A percentile compares a stretch with the other conserved stretches of the same genome.
phyloP scores from a whole-genome alignment of 371 early-diverging fungal species.

The Paramicrosporidium saccamoebae region DNA sequence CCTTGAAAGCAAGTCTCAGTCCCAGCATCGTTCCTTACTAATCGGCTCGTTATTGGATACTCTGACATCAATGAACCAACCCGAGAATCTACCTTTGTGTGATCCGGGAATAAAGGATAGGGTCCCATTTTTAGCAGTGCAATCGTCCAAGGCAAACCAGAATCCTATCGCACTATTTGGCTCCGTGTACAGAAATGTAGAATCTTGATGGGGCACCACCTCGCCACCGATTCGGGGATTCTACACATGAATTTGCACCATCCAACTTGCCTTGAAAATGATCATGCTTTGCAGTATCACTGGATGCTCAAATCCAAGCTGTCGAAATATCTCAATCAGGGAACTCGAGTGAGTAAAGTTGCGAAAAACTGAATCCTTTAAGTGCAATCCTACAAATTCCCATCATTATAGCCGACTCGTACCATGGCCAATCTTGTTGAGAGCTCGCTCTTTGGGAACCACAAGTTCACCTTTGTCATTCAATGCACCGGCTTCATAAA shows the following conservation, averaged over 20 bases:
- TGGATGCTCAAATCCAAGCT: constrained; percentile 28
- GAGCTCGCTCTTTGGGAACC: constrained; percentile 17
- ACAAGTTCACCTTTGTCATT: constrained; percentile 18
- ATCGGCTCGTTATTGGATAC: constrained; percentile 25
- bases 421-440: constrained; percentile 85
- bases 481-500: constrained; percentile 54
- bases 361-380: constrained; percentile 26
- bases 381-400: constrained; percentile 19
- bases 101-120: constrained; percentile 54
- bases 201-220: constrained; percentile 51
- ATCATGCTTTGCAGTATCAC: constrained; percentile 59
- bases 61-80: constrained; percentile 3
- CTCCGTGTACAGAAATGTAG: constrained; percentile 56
- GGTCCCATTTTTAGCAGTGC: constrained; percentile 53
- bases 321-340: constrained; percentile 14
- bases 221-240: constrained; percentile 37
- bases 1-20: constrained; percentile 17
- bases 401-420: constrained; percentile 1
- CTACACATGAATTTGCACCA: constrained; percentile 4
- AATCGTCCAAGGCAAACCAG: constrained; percentile 79
- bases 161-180: constrained; percentile 52
- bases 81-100: constrained; percentile 19
- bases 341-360: constrained; percentile 15
- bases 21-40: constrained; percentile 20
- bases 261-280: constrained; percentile 27